Base-by-base conservation (phyloP, 2,329 filamentous ascomycete genomes). In the Colletotrichum sp. region DNA sequence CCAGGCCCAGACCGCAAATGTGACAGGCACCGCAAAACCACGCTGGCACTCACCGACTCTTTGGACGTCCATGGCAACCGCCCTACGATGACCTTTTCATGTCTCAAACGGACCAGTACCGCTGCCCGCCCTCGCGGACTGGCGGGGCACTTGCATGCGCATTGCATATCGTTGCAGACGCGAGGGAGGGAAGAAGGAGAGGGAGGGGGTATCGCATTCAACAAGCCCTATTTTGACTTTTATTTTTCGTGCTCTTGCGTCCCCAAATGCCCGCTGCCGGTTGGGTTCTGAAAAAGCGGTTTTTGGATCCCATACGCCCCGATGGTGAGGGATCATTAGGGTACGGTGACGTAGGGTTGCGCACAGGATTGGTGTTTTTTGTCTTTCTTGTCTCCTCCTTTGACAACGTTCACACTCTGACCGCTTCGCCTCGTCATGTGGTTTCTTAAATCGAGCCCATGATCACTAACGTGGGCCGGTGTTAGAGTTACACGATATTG, bases 121-220 rank as follows among this genome's bases (percentile, higher is more conserved):
- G 44, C 44, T 52, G 44, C 44, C 72, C 63, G 57, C 34, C 36
- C n/a, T 60, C 49, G 55, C 71, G 66, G 75, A 71, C 71, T 57
- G 71, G 75, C 72, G 71, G 75, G 75, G 75, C 66, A 75, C 60
- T 62, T 71, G 75, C 75, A 71, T 70, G 52, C 44, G 75, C 71
- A 62, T 68, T 77, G 75, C 75, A 77, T 77, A 49, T 77, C 28
- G 75, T 75, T 75, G 75, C 75, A 77, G 75, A 63, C 18, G 75
- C 59, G 70, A 76, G 28, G 57, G 57, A 60, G 70, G 69, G 5
- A 72, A 65, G 70, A 65, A 52, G 44, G 44, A 12, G 10, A 52
- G 18, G 39, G 64, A 57, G 64, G 73, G 70, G 44, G 70, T 36
- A 63, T 63, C 55, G 55, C 44, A 57, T 55, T 74, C 44, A 69